These are phyloP conservation scores for Fusarium sterilihyphosum DNA, from an alignment of 2,329 filamentous ascomycete species.

Conservation along the genomic window DNA sequence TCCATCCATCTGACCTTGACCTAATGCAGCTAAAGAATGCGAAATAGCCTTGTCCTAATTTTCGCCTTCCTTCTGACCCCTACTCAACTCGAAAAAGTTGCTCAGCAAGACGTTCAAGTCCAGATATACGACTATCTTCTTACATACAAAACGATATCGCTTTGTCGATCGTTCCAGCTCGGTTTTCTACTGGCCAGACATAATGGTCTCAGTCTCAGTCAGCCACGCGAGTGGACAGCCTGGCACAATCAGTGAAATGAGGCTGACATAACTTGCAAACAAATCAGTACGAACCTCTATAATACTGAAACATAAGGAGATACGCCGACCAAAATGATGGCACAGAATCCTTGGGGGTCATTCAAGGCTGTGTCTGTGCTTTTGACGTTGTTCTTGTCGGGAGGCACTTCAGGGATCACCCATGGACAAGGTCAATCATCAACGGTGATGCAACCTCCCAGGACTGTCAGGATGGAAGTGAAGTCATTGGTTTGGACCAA, in stretches of 20 bases:
- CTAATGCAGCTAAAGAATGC: slow-evolving; percentile 36
- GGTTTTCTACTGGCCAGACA: slow-evolving; percentile 3
- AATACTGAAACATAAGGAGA: slow-evolving; percentile 7
- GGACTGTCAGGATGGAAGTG: not conserved
- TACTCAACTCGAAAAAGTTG: not conserved
- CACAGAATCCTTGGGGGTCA: slow-evolving; percentile 24
- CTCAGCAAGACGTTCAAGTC: not conserved
- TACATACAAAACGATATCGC: slow-evolving; percentile 1
- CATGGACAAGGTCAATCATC: slow-evolving; percentile 28
- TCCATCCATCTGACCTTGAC: slow-evolving; percentile 17
- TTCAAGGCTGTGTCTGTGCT: slow-evolving; percentile 26
- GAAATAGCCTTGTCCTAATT: slow-evolving; percentile 25
- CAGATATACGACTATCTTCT: not conserved
- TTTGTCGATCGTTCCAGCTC: slow-evolving; percentile 9
- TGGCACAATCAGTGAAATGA: not conserved
- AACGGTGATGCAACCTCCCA: slow-evolving; percentile 37
- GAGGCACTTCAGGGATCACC: slow-evolving; percentile 31
- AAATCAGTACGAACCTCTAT: slow-evolving; percentile 17
- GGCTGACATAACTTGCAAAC: slow-evolving; percentile 11
- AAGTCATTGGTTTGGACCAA: not conserved
- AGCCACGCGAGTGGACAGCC: slow-evolving; percentile 5
- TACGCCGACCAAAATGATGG: slow-evolving; percentile 9
- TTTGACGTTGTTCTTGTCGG: slow-evolving; percentile 25
- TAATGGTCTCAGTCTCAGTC: not conserved
- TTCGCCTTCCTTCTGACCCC: slow-evolving; percentile 14